These are phyloP conservation scores for Colletotrichum sp. DNA, from an alignment of 2,329 filamentous ascomycete species.

Conservation along the genomic window DNA sequence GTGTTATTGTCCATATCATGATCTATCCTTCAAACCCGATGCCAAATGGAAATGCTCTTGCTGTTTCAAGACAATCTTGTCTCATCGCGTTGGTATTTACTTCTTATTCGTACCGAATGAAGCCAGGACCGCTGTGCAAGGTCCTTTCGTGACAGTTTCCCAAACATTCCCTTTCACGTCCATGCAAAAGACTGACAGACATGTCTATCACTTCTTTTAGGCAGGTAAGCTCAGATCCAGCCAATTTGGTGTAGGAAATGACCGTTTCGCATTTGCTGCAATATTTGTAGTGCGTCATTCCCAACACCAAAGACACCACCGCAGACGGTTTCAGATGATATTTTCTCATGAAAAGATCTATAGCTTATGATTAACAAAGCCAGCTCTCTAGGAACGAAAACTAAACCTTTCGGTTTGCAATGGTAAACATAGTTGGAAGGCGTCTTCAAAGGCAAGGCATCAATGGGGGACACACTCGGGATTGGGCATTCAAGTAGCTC, in stretches of 20 bases:
- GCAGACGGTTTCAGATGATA: neutral
- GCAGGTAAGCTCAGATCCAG: no score
- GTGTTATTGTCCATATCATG: neutral
- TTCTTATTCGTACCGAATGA: neutral
- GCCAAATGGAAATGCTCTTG: rapidly evolving
- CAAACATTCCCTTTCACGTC: neutral
- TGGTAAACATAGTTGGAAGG: neutral
- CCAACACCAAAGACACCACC: neutral
- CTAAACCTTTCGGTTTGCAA: neutral
- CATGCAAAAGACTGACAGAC: neutral
- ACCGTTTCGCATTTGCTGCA: neutral
- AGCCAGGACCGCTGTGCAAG: neutral
- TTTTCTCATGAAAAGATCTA: neutral
- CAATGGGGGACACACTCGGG: neutral
- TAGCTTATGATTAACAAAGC: rapidly evolving
- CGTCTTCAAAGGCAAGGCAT: neutral
- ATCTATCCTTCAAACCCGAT: neutral
- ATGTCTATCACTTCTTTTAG: neutral
- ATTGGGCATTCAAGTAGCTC: neutral
- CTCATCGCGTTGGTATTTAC: neutral
- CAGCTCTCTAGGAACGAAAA: neutral
- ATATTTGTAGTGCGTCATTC: neutral
- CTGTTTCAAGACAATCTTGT: neutral
- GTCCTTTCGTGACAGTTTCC: neutral
- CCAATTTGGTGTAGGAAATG: neutral